Evolutionary conservation across 208 protist genomes (phyloP), one percentile per base, ranked within the genome.

Genomic region (Acanthamoeba royreba): DNA sequence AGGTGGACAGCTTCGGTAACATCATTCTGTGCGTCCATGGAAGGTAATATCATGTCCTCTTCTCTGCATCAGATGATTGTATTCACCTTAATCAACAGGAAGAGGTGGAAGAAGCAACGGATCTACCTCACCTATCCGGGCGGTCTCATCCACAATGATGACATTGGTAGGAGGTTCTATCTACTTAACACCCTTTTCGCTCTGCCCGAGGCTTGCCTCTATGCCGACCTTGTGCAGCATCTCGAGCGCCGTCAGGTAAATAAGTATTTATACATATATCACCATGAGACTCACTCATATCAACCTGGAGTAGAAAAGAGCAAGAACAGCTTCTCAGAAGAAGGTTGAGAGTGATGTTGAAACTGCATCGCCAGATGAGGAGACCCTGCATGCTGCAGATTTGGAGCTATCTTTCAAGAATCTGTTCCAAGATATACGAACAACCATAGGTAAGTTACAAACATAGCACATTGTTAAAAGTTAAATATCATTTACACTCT

Each of bases 161-260:
- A 96, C 33, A 94, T 96, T 40, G 90, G 47, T 4, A 88, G 66
- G 55, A 45, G 93, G 38, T 96, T 94, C 91, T 96, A 94, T 38
- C 72, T 92, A 13, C 86, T 96, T 33, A 94, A 94, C 61, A 96
- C 95, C 15, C 58, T 96, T 58, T 95, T 96, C 47, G 94, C 86
- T 9, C 74, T 96, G 28, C 95, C 95, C 31, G 95, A 96, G 81
- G 95, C 95, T 19, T 95, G 95, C 53, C 58, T 96, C 38, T 96
- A 95, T 38, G 53, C 53, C 35, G 94, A 96, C 77, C 42, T 96
- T 9, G 92, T 96, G 28, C 61, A 95, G 28, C 69, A 93, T 53
- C 47, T 96, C 25, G 94, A 95, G 11, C 8, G 38, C 2, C 25
- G 35, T n/a, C 47, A 63, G 46, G 31, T 17, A 40, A 5, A 11